These are phyloP conservation scores for Mychonastes homosphaera DNA, from an alignment of 139 green algal species.

Conservation along the genomic window DNA sequence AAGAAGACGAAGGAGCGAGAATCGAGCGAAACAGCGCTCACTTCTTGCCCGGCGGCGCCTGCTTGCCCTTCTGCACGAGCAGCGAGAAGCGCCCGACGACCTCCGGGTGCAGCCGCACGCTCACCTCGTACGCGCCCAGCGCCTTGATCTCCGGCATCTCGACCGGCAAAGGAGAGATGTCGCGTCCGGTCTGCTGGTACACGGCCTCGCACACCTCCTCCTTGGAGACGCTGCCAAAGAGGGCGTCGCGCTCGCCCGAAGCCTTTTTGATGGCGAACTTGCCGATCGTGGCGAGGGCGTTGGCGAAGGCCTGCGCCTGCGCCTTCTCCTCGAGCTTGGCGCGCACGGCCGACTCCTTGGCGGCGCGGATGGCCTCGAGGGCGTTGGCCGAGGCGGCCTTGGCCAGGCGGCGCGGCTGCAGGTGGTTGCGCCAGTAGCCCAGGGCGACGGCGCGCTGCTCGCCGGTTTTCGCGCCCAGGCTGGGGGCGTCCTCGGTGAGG, in stretches of 20 bases:
- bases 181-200: constrained; percentile 66
- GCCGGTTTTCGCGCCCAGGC: constrained; percentile 52
- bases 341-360: constrained; percentile 45
- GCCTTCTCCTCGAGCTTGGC: constrained; percentile 45
- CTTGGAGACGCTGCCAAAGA: constrained; percentile 69
- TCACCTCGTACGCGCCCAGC: constrained; percentile 66
- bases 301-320: constrained; percentile 55
- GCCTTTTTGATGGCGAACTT: constrained; percentile 92
- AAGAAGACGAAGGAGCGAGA: too few relatives aligned
- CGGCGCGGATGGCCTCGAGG: constrained; percentile 51
- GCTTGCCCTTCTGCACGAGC: constrained; percentile 64
- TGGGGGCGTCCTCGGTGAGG: constrained; percentile 33
- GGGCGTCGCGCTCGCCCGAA: constrained; percentile 66
- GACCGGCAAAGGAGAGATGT: constrained; percentile 60
- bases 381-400: constrained; percentile 57
- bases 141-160: constrained; percentile 82
- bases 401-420: constrained; percentile 60
- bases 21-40: too few relatives aligned
- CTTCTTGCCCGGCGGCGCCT: constrained; percentile 28
- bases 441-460: constrained; percentile 61
- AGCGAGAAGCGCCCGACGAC: constrained; percentile 74
- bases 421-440: constrained; percentile 87
- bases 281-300: constrained; percentile 71
- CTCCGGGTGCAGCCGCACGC: constrained; percentile 36
- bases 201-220: constrained; percentile 70